Conservation (phyloP, 345 rosid species). For the Nasturtium officinale region DNA sequence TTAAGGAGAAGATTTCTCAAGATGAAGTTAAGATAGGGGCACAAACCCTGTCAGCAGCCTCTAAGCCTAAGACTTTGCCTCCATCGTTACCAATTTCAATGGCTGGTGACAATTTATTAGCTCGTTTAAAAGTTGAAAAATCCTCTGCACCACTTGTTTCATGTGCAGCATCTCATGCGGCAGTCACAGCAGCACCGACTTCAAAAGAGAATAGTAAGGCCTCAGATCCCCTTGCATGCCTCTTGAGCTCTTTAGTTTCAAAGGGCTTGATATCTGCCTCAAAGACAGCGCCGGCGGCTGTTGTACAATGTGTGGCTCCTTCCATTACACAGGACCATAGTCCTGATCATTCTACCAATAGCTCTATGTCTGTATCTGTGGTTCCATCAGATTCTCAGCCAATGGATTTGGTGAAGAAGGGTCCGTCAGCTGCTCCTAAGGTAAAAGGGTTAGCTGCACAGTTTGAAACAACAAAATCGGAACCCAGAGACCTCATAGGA, state of each 20-base stretch:
- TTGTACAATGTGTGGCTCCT: constrained; percentile 40
- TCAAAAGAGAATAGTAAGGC: constrained; percentile 51
- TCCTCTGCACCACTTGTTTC: constrained; percentile 51
- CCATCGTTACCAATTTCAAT: constrained; percentile 41
- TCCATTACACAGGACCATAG: constrained; percentile 45
- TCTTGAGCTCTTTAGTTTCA: constrained; percentile 87
- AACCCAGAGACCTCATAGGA: constrained; percentile 61
- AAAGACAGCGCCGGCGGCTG: constrained; percentile 53
- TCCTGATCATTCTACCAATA: constrained; percentile 44
- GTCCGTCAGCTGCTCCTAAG: constrained; percentile 45
- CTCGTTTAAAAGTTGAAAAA: constrained; percentile 49
- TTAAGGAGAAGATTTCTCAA: constrained; percentile 42
- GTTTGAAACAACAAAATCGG: constrained; percentile 37
- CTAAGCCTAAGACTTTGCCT: constrained; percentile 44
- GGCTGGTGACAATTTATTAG: constrained; percentile 41
- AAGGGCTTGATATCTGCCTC: constrained; percentile 90
- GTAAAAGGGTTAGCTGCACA: constrained; percentile 40
- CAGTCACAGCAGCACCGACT: constrained; percentile 43
- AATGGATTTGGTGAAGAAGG: constrained; percentile 46
- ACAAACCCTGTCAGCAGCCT: constrained; percentile 38
- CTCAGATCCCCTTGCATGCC: constrained; percentile 69
- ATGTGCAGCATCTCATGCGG: constrained; percentile 45
- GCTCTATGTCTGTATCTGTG: constrained; percentile 47
- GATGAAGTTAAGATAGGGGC: constrained; percentile 46
- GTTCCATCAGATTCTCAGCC: constrained; percentile 45